Percentiles rank a stretch among this genome's conserved stretches.
phyloP scores from a whole-genome alignment of 2,329 filamentous ascomycete genomes.

The Tolypocladium tropicale region DNA sequence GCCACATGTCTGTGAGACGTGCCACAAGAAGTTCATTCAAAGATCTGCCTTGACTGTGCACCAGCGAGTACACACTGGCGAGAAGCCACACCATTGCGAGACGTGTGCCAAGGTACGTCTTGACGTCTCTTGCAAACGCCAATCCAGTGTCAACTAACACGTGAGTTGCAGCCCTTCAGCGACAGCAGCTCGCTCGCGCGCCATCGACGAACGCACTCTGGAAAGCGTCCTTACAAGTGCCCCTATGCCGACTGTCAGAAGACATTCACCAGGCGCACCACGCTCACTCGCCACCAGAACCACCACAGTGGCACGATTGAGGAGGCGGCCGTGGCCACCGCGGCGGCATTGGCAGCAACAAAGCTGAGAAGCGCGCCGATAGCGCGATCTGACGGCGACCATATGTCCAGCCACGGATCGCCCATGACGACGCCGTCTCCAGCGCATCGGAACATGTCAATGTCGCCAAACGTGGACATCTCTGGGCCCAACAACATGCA shows the following conservation, averaged over 20 bases:
- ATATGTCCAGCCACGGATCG: conserved; percentile 61
- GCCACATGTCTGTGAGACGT: conserved; percentile 87
- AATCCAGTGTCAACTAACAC: not conserved
- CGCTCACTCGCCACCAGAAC: conserved; percentile 89
- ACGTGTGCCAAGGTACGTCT: conserved; percentile 79
- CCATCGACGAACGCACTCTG: conserved; percentile 89
- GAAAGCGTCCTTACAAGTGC: conserved; percentile 94
- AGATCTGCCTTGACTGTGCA: conserved; percentile 92
- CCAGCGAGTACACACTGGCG: conserved; percentile 88
- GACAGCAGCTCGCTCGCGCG: conserved; percentile 90
- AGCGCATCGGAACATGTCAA: conserved; percentile 65
- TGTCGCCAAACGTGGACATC: conserved; percentile 71
- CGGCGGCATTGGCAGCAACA: conserved; percentile 63
- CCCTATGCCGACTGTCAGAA: conserved; percentile 97
- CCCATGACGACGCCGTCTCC: conserved; percentile 76
- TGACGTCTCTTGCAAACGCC: not conserved
- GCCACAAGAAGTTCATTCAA: conserved; percentile 96
- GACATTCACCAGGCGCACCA: conserved; percentile 93
- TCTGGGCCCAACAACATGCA: conserved; percentile 57
- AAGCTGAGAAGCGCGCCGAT: conserved; percentile 30
- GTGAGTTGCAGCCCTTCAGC: conserved; percentile 65
- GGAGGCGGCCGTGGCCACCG: conserved; percentile 81
- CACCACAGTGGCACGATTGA: conserved; percentile 93
- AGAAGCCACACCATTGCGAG: conserved; percentile 98
- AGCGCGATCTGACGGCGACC: conserved; percentile 59